These are phyloP conservation scores for Wickerhamiella australiensis DNA, from an alignment of 805 yeast species.

Conservation along the genomic window DNA sequence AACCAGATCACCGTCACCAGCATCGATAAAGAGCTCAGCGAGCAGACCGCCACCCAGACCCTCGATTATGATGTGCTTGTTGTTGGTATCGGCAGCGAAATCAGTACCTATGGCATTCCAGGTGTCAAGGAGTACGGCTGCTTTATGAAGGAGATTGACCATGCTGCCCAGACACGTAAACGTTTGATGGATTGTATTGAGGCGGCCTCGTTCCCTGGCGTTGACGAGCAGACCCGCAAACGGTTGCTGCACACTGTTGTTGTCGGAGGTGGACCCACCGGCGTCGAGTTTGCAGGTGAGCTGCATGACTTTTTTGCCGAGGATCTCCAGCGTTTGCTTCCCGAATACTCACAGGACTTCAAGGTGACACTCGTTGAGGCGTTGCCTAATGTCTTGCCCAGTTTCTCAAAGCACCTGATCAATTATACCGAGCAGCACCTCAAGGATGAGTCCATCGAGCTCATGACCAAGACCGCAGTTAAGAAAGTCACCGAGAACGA, in stretches of 20 bases:
- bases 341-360: constrained; percentile 69
- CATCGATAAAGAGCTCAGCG: constrained; percentile 18
- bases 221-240: constrained; percentile 62
- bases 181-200: constrained; percentile 79
- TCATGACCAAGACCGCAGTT: constrained; percentile 78
- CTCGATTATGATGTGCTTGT: constrained; percentile 73
- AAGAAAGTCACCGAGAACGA: constrained; percentile 63
- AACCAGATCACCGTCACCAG: constrained; percentile 46
- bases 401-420: constrained; percentile 34
- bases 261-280: constrained; percentile 98
- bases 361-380: constrained; percentile 83
- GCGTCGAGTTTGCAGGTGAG: constrained; percentile 96
- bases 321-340: constrained; percentile 81
- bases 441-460: constrained; percentile 52
- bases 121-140: constrained; percentile 81
- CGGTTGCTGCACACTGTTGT: constrained; percentile 79
- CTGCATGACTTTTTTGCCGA: constrained; percentile 87
- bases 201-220: constrained; percentile 65
- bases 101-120: constrained; percentile 87
- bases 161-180: constrained; percentile 71
- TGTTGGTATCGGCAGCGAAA: constrained; percentile 89
- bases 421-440: constrained; percentile 71
- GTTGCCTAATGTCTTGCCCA: constrained; percentile 66
- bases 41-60: constrained; percentile 32
- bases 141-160: constrained; percentile 80